Evolutionary conservation across 2,329 filamentous ascomycete genomes (phyloP), one percentile per base, ranked within the genome.

Genomic region (Salinomyces thailandicus): DNA sequence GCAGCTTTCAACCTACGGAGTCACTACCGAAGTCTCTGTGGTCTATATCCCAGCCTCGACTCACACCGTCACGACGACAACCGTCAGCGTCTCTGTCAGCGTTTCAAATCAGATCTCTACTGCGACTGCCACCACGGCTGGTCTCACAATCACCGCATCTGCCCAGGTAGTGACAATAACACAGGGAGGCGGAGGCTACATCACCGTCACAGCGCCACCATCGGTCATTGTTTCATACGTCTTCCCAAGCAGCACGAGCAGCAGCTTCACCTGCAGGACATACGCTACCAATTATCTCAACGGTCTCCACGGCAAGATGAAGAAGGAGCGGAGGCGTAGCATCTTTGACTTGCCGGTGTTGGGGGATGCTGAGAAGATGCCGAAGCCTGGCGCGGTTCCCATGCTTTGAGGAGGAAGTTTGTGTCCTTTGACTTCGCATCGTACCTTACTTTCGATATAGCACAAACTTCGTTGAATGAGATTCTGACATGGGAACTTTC

Each of bases 1-100:
- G 5, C 37, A 42, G 15, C 15, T 44, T 4, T 44, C 42, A 3
- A 50, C 50, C 19, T 51, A 51, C 39, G 51, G 48, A 12, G 43
- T 55, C 29, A 45, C 44, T 17, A 55, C 52, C 5, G 50, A 38
- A 5, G 31, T 53, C 27, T 43, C 40, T 14, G 37, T 54, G 13
- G 37, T 42, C 26, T 50, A 48, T 27, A 15, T 45, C 11, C 47
- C 46, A 6, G 49, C 39, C n/a, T 20, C 38, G 0, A 48, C 51
- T 0, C 37, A 33, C 15, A 56, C 53, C 1, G 42, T 52, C 6
- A 53, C 51, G 1, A 29, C 33, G 4, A 36, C 33, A 13, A 36
- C 26, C 6, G 22, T 36, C 14, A 29, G 22, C 22, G 7, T 36
- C 13, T 28, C 20, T 15, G 18, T 36, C 33, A 18, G 22, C 18